Evolutionary conservation across 2,329 filamentous ascomycete genomes (phyloP).

Genomic region (Sarocladium strictum): DNA sequence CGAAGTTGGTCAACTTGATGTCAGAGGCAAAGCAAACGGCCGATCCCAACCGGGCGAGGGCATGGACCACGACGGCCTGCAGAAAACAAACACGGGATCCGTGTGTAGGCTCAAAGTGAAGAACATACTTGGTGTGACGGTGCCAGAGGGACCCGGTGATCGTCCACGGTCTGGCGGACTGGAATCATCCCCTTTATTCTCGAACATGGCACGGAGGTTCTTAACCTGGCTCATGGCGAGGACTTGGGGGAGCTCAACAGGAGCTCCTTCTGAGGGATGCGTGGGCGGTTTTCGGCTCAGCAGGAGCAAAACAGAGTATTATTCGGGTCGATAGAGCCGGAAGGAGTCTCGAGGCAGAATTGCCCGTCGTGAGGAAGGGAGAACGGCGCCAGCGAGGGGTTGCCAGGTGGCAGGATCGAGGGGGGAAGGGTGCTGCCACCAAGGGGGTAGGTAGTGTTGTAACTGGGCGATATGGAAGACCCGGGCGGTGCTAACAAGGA

Average conservation of each 20-base stretch:
- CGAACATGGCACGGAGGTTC: conserved; percentile 76
- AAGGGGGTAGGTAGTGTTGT: neutral
- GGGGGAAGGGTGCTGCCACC: neutral
- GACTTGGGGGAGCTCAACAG: conserved; percentile 18
- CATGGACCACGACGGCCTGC: neutral
- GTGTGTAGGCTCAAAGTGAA: neutral
- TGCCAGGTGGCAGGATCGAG: conserved; percentile 7
- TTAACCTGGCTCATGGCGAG: conserved; percentile 61
- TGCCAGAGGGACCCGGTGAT: conserved; percentile 45
- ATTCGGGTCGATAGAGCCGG: neutral
- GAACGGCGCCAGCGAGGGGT: neutral
- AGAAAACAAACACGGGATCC: conserved; percentile 9
- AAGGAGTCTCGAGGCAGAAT: neutral
- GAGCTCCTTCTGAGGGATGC: conserved; percentile 1
- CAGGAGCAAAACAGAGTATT: neutral
- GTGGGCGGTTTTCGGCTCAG: neutral
- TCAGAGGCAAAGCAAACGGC: conserved; percentile 7
- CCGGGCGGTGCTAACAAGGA: neutral
- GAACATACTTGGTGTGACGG: conserved; percentile 16
- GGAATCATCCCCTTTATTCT: conserved; percentile 57
- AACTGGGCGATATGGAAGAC: neutral
- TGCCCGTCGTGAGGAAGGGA: neutral
- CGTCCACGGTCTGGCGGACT: conserved; percentile 65
- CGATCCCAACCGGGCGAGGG: neutral
- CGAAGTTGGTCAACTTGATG: conserved; percentile 8